Evolutionary conservation across 352 stramenopile genomes (phyloP).

Genomic region (Globisporangium rhizosaccharum): DNA sequence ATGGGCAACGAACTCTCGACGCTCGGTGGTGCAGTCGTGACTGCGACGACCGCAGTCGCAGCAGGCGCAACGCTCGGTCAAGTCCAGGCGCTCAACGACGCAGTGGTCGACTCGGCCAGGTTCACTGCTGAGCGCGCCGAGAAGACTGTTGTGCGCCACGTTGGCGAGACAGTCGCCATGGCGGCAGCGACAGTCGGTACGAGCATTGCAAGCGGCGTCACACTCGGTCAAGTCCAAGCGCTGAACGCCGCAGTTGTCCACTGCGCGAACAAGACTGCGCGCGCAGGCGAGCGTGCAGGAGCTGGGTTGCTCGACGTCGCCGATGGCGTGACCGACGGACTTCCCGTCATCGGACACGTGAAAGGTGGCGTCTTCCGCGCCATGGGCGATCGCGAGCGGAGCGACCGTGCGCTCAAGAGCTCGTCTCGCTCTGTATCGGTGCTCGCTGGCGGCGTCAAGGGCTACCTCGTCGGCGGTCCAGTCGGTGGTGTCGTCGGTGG

Average conservation of each 20-base stretch:
- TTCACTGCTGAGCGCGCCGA: slow-evolving; percentile 11
- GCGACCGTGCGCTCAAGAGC: slow-evolving; percentile 8
- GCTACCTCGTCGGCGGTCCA: slow-evolving; percentile 5
- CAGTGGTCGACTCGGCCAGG: slow-evolving; percentile 7
- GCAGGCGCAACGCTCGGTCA: slow-evolving; percentile 12
- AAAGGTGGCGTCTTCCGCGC: slow-evolving; percentile 7
- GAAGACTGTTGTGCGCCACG: slow-evolving; percentile 13
- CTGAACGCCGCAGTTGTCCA: slow-evolving; percentile 8
- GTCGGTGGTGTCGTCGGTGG: slow-evolving; percentile 7
- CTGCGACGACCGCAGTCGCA: slow-evolving; percentile 3
- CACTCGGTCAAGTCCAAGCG: slow-evolving; percentile 6
- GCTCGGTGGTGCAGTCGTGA: slow-evolving; percentile 9
- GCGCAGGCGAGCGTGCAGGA: background rate
- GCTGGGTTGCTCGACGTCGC: slow-evolving; percentile 1
- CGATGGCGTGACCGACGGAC: slow-evolving; percentile 6
- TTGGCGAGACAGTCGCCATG: slow-evolving; percentile 9
- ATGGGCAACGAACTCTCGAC: slow-evolving; percentile 16
- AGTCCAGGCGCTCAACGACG: slow-evolving; percentile 11
- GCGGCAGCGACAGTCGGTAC: slow-evolving; percentile 4
- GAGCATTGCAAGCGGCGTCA: slow-evolving; percentile 9
- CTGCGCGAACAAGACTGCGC: slow-evolving; percentile 6
- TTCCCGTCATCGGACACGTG: slow-evolving; percentile 11
- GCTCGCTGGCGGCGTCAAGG: slow-evolving; percentile 7
- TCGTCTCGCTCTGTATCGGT: slow-evolving; percentile 5
- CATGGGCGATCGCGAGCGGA: slow-evolving; percentile 1